Conservation (phyloP, 768 basidiomycete genomes). For the Calocera viscosa region DNA sequence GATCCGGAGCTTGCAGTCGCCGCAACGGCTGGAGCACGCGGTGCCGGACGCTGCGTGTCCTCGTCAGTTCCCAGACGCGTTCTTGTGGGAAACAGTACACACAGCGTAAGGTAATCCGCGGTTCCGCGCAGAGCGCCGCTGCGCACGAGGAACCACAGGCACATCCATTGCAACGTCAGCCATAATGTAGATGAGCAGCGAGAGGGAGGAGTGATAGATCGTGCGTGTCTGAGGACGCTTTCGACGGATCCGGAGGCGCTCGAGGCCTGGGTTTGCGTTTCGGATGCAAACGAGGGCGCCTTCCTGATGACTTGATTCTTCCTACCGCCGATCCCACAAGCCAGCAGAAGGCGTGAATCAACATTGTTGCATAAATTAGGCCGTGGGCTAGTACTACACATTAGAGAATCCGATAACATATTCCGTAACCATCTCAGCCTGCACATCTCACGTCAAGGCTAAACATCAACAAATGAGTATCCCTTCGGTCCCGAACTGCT, state of each 20-base stretch:
- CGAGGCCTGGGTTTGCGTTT: background rate
- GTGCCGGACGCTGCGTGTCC: background rate
- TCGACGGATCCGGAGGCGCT: background rate
- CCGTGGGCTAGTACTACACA: background rate
- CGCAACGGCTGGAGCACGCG: background rate
- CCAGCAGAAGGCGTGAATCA: too few relatives aligned
- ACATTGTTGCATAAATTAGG: background rate
- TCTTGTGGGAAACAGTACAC: background rate
- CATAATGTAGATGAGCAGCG: background rate
- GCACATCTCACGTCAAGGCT: too few relatives aligned
- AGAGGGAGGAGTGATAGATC: background rate
- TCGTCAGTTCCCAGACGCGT: background rate
- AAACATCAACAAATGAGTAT: background rate
- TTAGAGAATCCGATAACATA: background rate
- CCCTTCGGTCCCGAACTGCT: background rate
- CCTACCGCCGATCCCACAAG: too few relatives aligned
- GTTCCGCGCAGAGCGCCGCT: background rate
- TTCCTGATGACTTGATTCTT: background rate
- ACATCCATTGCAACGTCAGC: background rate
- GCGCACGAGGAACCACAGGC: background rate
- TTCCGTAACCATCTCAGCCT: too few relatives aligned
- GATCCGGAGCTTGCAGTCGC: background rate
- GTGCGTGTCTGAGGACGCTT: background rate
- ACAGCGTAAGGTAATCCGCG: constrained; percentile 1
- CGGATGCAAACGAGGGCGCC: background rate